Evolutionary conservation across 1,284 basidiomycete genomes (phyloP).

Genomic region (Ceratobasidium papillatum): DNA sequence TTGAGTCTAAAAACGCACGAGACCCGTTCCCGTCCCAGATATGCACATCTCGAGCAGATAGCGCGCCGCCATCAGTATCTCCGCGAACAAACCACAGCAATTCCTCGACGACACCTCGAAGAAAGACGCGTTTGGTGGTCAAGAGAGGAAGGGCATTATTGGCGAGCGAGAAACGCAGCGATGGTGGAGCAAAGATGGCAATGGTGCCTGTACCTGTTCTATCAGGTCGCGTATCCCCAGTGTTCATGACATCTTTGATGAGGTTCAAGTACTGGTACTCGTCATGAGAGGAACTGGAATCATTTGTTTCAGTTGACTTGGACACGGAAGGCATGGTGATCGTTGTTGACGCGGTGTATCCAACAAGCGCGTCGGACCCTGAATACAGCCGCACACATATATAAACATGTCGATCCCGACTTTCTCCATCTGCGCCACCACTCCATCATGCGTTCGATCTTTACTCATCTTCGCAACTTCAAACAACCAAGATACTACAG

Average conservation of each 20-base stretch:
- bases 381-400: background rate
- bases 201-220: constrained; percentile 93
- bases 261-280: constrained; percentile 88
- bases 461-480: constrained; percentile 1
- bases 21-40: constrained; percentile 99
- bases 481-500: background rate
- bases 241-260: constrained; percentile 75
- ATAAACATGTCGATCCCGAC: constrained; percentile 5
- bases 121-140: constrained; percentile 95
- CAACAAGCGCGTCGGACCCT: background rate
- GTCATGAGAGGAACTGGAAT: constrained; percentile 55
- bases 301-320: constrained; percentile 16
- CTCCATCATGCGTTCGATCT: background rate
- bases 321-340: constrained; percentile 14
- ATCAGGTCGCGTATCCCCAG: constrained; percentile 82
- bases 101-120: constrained; percentile 92
- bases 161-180: constrained; percentile 85
- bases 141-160: constrained; percentile 82
- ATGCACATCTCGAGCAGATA: constrained; percentile 87
- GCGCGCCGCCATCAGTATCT: constrained; percentile 79
- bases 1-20: constrained; percentile 82
- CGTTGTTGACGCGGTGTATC: constrained; percentile 22
- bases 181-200: constrained; percentile 88
- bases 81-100: constrained; percentile 95
- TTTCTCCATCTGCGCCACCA: constrained; percentile 10